Evolutionary conservation across 768 basidiomycete species (phyloP), one percentile per base, ranked within the genome.

Genomic region (Symmetrospora coprosmae): DNA sequence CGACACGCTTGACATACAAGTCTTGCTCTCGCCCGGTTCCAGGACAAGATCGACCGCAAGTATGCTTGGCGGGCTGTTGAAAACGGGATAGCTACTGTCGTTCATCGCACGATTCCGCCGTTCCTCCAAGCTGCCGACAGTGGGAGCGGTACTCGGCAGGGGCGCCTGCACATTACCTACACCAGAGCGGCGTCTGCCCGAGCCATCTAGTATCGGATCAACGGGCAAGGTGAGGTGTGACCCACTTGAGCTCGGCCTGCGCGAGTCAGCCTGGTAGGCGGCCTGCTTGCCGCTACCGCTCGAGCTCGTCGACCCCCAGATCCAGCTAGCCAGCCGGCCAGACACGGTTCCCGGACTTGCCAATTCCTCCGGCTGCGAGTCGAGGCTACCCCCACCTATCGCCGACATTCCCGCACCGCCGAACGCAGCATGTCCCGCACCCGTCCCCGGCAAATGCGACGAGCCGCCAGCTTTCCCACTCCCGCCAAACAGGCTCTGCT

Each of bases 11-110:
- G 7, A 80, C 84, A 65, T 69, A 91, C 89, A 94, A 63, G 78
- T 85, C 62, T 82, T 79, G 33, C 81, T 84, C 72, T 91, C 84
- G 3, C 90, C 89, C n/a, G 88, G 87, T 2, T 74, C 77, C 17
- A 99, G 76, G 4, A 76, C 73, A 30, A 96, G 70, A 72, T 97
- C 94, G 0, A 99, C 87, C 0, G 85, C 89, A 9, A 97, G 75
- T 80, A 97, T 85, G 31, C 84, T 80, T 9, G 86, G 85, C 60
- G 84, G 84, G 0, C 85, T 81, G 63, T 90, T 84, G 25, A 92
- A 82, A 0, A 87, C 89, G 0, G 92, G 90, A 17, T 97, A 64
- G 38, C 70, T 71, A 55, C 70, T 72, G 45, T 70, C 70, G 51
- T 71, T 71, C 70, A 75, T 71, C 0, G 73, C 71, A 37, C 66